phyloP scores from a whole-genome alignment of 2,329 filamentous ascomycete species.

The Colletotrichum sp. region DNA sequence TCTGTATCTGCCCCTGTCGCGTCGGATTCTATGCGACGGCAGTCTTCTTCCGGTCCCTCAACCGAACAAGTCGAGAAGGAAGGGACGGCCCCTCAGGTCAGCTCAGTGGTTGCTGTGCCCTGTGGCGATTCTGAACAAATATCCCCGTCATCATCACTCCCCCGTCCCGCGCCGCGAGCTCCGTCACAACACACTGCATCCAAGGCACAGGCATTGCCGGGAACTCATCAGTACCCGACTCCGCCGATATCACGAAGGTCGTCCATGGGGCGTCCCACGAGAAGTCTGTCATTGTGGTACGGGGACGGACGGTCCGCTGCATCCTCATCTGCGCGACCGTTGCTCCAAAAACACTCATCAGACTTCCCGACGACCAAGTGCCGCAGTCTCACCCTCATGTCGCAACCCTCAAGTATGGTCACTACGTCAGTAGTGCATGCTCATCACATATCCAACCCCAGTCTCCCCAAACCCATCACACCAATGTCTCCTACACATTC shows the following conservation, averaged over 20 bases:
- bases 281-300: conserved; percentile 27
- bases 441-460: conserved; percentile 71
- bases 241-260: conserved; percentile 23
- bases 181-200: conserved; percentile 9
- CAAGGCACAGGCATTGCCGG: conserved; percentile 7
- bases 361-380: conserved; percentile 45
- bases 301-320: conserved; percentile 35
- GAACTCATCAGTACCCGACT: conserved; percentile 21
- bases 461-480: conserved; percentile 55
- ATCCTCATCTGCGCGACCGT: conserved; percentile 36
- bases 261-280: conserved; percentile 26
- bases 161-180: not conserved
- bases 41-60: conserved; percentile 18
- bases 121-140: conserved; percentile 19
- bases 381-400: conserved; percentile 50
- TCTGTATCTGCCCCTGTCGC: conserved; percentile 36
- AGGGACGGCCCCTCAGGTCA: conserved; percentile 11
- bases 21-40: conserved; percentile 21
- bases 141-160: conserved; percentile 4
- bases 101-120: conserved; percentile 17
- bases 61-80: conserved; percentile 11
- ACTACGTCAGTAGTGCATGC: conserved; percentile 68
- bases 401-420: conserved; percentile 68
- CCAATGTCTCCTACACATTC: conserved; percentile 54
- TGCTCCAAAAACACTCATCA: conserved; percentile 46